A percentile compares a stretch with the other conserved stretches of the same genome.
These are phyloP conservation scores for Diaporthe vexans DNA, from an alignment of 2,329 filamentous ascomycete genomes.

Conservation along the genomic window DNA sequence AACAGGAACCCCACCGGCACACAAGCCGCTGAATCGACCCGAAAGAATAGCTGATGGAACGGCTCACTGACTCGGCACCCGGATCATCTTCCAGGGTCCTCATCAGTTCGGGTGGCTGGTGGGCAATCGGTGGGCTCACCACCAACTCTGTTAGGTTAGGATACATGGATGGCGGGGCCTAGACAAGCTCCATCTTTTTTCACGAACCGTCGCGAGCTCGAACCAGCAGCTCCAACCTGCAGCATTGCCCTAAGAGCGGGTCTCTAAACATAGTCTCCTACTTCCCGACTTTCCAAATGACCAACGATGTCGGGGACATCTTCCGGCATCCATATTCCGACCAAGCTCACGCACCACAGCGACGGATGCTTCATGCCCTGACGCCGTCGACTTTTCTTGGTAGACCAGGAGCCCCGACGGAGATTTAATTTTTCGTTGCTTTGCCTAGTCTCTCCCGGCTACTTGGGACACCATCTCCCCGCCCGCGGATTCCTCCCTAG, in stretches of 20 bases:
- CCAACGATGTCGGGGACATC: background rate
- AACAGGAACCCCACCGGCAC: slow-evolving; percentile 16
- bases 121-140: slow-evolving; percentile 6
- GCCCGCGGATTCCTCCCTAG: slow-evolving; percentile 13
- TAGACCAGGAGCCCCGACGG: background rate
- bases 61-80: slow-evolving; percentile 25
- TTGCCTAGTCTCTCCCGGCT: slow-evolving; percentile 20
- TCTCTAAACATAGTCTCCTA: background rate
- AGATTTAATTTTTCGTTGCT: background rate
- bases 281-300: too few species aligned
- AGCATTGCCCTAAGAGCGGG: slow-evolving; percentile 25
- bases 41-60: background rate
- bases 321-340: background rate
- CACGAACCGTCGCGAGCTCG: background rate
- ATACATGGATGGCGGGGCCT: background rate
- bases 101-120: background rate
- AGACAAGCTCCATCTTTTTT: slow-evolving; percentile 18
- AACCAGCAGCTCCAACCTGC: background rate
- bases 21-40: slow-evolving; percentile 24
- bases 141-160: background rate
- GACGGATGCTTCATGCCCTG: background rate
- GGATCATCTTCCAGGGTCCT: slow-evolving; percentile 22
- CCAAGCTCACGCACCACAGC: background rate
- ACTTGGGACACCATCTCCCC: slow-evolving; percentile 24
- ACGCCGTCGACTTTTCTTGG: background rate